phyloP scores from a whole-genome alignment of 345 rosid genomes.

The Murraya paniculata region DNA sequence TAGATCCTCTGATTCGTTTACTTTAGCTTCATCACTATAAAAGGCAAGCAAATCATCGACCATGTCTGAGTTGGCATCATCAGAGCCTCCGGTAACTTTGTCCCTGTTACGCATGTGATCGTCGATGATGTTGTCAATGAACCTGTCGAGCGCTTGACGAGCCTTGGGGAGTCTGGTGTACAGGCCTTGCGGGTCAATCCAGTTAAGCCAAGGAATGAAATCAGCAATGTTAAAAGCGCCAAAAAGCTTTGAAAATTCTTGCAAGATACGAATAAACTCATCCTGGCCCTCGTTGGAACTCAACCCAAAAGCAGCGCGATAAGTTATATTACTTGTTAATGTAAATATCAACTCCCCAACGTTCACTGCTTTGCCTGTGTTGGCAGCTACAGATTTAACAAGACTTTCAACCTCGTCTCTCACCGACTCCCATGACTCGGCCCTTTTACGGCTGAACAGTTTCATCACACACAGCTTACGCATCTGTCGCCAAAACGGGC shows the following conservation, averaged over 20 bases:
- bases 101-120: slow-evolving; percentile 60
- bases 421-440: slow-evolving; percentile 92
- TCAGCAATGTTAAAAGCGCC: slow-evolving; percentile 93
- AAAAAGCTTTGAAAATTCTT: slow-evolving; percentile 90
- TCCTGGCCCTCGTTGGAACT: slow-evolving; percentile 59
- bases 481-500: slow-evolving; percentile 99
- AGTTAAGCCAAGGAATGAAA: slow-evolving; percentile 63
- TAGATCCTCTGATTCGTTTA: slow-evolving; percentile 48
- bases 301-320: slow-evolving; percentile 81
- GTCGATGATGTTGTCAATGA: slow-evolving; percentile 74
- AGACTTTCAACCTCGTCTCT: slow-evolving; percentile 72
- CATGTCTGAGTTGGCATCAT: slow-evolving; percentile 61
- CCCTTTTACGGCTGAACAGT: slow-evolving; percentile 88
- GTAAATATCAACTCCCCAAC: slow-evolving; percentile 73
- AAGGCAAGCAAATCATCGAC: slow-evolving; percentile 85
- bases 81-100: not conserved
- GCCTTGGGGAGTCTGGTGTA: slow-evolving; percentile 55
- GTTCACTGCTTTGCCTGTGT: slow-evolving; percentile 53
- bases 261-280: slow-evolving; percentile 72
- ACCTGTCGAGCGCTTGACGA: slow-evolving; percentile 59
- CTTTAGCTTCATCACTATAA: slow-evolving; percentile 60
- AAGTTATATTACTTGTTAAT: slow-evolving; percentile 69
- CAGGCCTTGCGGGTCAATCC: slow-evolving; percentile 77
- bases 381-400: slow-evolving; percentile 38
- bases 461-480: slow-evolving; percentile 86